A percentile compares a stretch with the other conserved stretches of the same genome.
Evolutionary conservation across 1,139 yeast genomes (phyloP).

Genomic region (Keqinozyma sinolaborantium): DNA sequence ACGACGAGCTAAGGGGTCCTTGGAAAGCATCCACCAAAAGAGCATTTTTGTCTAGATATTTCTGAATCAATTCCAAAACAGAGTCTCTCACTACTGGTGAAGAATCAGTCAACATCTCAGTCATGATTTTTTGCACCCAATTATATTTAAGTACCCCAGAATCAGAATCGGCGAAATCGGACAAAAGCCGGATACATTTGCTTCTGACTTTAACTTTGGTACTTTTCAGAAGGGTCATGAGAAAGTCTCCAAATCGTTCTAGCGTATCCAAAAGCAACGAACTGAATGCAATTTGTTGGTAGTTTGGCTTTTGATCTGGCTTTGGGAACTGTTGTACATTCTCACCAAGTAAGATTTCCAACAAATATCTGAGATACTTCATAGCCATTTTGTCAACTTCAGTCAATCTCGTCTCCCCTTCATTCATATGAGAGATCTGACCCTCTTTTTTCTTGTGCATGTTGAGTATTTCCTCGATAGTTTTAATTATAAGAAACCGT

Average conservation of each 20-base stretch:
- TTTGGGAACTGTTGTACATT: too few species aligned
- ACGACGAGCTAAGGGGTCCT: slow-evolving; percentile 44
- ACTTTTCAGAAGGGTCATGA: slow-evolving; percentile 48
- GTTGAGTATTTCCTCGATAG: too few species aligned
- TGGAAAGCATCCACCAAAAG: slow-evolving; percentile 46
- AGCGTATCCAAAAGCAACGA: too few species aligned
- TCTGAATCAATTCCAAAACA: slow-evolving; percentile 61
- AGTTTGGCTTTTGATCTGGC: too few species aligned
- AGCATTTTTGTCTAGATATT: slow-evolving; percentile 44
- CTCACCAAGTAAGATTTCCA: too few species aligned
- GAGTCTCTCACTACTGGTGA: slow-evolving; percentile 79
- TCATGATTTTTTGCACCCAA: slow-evolving; percentile 49
- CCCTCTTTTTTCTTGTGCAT: too few species aligned
- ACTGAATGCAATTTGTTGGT: too few species aligned
- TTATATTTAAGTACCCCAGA: slow-evolving; percentile 46
- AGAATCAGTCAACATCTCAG: slow-evolving; percentile 49
- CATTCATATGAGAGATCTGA: too few species aligned
- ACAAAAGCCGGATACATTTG: slow-evolving; percentile 59
- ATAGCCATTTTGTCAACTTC: too few species aligned
- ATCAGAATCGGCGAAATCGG: slow-evolving; percentile 45
- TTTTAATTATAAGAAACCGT: too few species aligned
- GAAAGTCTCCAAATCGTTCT: slow-evolving; percentile 48
- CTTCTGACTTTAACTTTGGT: slow-evolving; percentile 59
- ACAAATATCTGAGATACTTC: too few species aligned
- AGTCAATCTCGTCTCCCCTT: too few species aligned